phyloP scores from a whole-genome alignment of 2,329 filamentous ascomycete species.

The Cladophialophora psammophila region DNA sequence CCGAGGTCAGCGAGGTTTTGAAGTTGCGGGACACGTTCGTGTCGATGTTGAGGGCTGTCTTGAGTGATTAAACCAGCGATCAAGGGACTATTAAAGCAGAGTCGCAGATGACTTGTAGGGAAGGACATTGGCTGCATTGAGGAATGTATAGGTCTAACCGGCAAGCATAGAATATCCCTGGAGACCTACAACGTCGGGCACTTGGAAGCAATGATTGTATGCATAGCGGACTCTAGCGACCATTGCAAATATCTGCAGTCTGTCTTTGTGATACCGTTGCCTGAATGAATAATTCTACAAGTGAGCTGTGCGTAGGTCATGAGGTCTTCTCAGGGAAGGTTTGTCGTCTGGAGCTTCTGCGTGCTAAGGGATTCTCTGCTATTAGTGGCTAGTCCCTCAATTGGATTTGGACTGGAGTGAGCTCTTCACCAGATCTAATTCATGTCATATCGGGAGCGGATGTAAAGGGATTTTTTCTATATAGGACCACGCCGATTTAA shows the following conservation, averaged over 20 bases:
- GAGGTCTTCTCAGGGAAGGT: no score
- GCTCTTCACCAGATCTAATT: no score
- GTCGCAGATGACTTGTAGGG: not conserved
- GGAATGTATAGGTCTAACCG: not conserved
- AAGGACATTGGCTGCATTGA: not conserved
- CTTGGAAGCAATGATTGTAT: not conserved
- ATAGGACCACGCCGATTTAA: no score
- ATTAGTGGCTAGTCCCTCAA: no score
- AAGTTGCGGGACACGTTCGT: slow-evolving; percentile 82
- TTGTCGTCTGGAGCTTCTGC: no score
- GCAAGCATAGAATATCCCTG: slow-evolving; percentile 4
- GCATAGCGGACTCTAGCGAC: not conserved
- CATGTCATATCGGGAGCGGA: no score
- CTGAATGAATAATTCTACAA: no score
- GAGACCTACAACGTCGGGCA: not conserved
- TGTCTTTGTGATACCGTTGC: not conserved
- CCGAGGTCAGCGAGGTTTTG: slow-evolving; percentile 76
- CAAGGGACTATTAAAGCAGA: not conserved
- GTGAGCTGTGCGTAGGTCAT: no score
- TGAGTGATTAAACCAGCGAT: slow-evolving; percentile 68
- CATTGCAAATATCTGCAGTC: not conserved
- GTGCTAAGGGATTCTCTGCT: no score
- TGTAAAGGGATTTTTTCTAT: no score
- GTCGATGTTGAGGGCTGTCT: slow-evolving; percentile 78
- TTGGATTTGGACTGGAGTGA: no score